These are phyloP conservation scores for Telopea speciosissima DNA, from an alignment of 177 flowering plant genomes.

Conservation along the genomic window DNA sequence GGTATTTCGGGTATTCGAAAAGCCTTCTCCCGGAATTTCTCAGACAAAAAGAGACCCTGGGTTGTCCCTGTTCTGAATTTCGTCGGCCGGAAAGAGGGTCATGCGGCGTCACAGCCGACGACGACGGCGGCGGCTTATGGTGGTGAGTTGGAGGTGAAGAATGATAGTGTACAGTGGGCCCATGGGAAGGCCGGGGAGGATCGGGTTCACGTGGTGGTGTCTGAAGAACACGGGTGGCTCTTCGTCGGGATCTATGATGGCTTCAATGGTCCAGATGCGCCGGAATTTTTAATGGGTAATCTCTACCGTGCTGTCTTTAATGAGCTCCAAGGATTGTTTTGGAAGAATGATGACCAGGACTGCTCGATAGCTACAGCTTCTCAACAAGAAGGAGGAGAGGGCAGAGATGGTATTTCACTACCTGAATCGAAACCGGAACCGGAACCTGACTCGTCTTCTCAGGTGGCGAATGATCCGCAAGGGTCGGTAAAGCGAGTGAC, in stretches of 20 bases:
- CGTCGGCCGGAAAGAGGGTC: conserved; percentile 47
- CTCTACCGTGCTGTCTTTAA: conserved; percentile 72
- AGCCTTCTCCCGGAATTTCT: conserved; percentile 48
- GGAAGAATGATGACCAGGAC: conserved; percentile 60
- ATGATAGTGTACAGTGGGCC: conserved; percentile 81
- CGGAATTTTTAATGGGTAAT: conserved; percentile 92
- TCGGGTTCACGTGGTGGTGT: conserved; percentile 93
- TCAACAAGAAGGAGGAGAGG: conserved; percentile 1
- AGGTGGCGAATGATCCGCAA: not conserved
- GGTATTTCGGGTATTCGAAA: conserved; percentile 53
- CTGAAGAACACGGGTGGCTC: conserved; percentile 96
- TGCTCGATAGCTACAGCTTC: not conserved
- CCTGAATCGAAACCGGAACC: conserved; percentile 19
- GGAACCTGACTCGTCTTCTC: not conserved
- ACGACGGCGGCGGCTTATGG: conserved; percentile 26
- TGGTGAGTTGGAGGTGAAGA: conserved; percentile 21
- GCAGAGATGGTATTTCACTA: conserved; percentile 11
- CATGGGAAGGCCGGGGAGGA: conserved; percentile 98
- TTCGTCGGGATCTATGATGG: conserved; percentile 98
- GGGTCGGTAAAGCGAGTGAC: conserved; percentile 54
- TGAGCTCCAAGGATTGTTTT: conserved; percentile 88
- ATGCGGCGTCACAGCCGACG: conserved; percentile 14
- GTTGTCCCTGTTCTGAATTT: conserved; percentile 85
- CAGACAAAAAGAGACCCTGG: conserved; percentile 85
- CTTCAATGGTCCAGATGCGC: conserved; percentile 98